These are phyloP conservation scores for Trichoderma citrinoviride DNA, from an alignment of 2,329 filamentous ascomycete species.

Conservation along the genomic window DNA sequence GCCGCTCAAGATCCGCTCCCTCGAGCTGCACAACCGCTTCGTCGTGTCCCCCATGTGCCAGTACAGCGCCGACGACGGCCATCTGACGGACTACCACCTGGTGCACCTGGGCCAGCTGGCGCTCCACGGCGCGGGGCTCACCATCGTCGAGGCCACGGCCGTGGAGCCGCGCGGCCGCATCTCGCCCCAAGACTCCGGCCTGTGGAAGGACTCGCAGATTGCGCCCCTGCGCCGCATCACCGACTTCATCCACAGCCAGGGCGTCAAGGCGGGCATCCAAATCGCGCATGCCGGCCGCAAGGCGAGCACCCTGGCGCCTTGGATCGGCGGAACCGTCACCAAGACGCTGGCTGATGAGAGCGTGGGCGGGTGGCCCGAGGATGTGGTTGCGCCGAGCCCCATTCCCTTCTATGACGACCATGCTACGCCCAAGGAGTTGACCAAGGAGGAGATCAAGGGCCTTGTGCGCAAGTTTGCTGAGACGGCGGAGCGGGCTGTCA, in stretches of 20 bases:
- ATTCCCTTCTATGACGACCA: conserved; percentile 61
- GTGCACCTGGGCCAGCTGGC: conserved; percentile 79
- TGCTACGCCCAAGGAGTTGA: conserved; percentile 65
- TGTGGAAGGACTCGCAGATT: conserved; percentile 85
- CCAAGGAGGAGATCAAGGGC: conserved; percentile 62
- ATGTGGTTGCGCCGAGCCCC: conserved; percentile 51
- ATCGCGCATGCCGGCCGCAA: conserved; percentile 77
- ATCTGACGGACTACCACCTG: conserved; percentile 77
- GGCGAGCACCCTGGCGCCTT: conserved; percentile 59
- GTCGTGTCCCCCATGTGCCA: conserved; percentile 61
- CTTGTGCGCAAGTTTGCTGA: conserved; percentile 62
- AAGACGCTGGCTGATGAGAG: conserved; percentile 52
- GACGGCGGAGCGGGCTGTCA: conserved; percentile 57
- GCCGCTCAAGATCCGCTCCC: conserved; percentile 53
- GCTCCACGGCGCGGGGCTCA: conserved; percentile 68
- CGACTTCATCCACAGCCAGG: conserved; percentile 78
- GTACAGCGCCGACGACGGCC: conserved; percentile 58
- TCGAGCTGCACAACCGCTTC: conserved; percentile 56
- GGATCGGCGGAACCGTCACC: conserved; percentile 53
- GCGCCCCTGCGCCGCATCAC: conserved; percentile 66
- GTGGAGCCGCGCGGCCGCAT: conserved; percentile 77
- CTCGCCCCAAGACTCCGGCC: conserved; percentile 72
- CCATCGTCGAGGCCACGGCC: conserved; percentile 75
- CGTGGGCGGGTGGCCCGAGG: conserved; percentile 55
- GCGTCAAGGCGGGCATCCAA: conserved; percentile 75